Evolutionary conservation across 176 grass and related monocot genomes (phyloP).

Genomic region (Phragmites australis): DNA sequence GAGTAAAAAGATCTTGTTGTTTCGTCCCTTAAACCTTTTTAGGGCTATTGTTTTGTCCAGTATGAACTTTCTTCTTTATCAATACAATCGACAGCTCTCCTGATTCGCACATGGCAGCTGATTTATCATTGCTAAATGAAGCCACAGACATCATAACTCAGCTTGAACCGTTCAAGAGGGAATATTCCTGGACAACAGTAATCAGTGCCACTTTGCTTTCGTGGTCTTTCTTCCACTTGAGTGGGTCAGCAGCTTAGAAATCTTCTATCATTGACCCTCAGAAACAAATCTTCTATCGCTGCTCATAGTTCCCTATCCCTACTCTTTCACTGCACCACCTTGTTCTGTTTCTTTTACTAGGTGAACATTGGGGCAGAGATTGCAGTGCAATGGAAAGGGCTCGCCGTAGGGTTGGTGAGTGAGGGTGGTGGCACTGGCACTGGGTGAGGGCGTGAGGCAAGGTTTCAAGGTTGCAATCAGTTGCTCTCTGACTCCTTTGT

Average conservation of each 20-base stretch:
- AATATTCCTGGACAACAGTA: conserved; percentile 60
- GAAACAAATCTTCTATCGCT: conserved; percentile 23
- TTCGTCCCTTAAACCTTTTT: no score
- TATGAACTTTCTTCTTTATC: conserved; percentile 36
- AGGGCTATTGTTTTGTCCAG: conserved; percentile 18
- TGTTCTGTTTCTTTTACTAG: conserved; percentile 15
- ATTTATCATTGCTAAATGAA: conserved; percentile 40
- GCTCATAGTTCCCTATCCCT: conserved; percentile 39
- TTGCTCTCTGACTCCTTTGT: conserved; percentile 39
- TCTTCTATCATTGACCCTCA: conserved; percentile 26
- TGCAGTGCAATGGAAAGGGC: conserved; percentile 40
- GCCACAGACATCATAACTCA: conserved; percentile 5
- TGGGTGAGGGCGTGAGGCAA: conserved; percentile 39
- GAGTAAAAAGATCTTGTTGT: conserved; percentile 15
- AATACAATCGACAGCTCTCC: no score
- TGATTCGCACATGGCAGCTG: conserved; percentile 12
- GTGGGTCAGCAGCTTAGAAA: conserved; percentile 33
- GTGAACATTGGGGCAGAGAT: conserved; percentile 17
- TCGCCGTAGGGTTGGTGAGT: conserved; percentile 46
- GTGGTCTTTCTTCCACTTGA: conserved; percentile 37
- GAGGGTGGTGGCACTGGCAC: conserved; percentile 47
- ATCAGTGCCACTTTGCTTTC: conserved; percentile 35
- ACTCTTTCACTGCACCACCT: conserved; percentile 37
- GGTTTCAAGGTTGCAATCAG: conserved; percentile 47
- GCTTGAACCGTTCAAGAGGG: conserved; percentile 23